Base-by-base conservation (phyloP, 371 early-diverging fungal species). In the Syncephalastrum monosporum region DNA sequence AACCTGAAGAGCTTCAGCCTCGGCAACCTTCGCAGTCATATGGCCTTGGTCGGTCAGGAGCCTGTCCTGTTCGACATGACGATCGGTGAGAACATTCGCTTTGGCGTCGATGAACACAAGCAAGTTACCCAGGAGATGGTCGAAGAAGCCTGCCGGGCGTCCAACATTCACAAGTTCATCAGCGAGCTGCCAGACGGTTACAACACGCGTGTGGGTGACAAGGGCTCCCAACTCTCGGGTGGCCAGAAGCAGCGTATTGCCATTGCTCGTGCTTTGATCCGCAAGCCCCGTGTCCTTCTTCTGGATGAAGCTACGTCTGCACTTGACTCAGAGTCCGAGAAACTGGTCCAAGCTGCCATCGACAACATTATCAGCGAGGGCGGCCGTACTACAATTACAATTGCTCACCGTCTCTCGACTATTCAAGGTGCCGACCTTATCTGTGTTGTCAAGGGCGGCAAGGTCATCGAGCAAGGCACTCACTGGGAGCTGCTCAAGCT, bases 251-350 rank as follows among this genome's bases (percentile, higher is more conserved):
- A 96, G 69, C 81, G 89, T 56, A 83, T 88, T 56, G 72, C 81
- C 17, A 69, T 77, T 61, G 69, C 90, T 13, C 79, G 68, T 61
- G 72, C 72, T 7, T 47, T 71, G 29, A 67, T 71, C 50, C 69
- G 72, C 4, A 65, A 68, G 15, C 72, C 68, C n/a, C 47, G 49
- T 7, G 59, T 66, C 6, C 57, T 69, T 12, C 83, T 99, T 33
- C 71, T 99, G 33, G 99, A 99, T 66, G 99, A 99, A 69, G 96
- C 99, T 0, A 99, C 99, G 1, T 90, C 92, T 4, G 96, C 97
- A 0, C 64, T 97, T 47, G 97, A 97, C 71, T 86, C 90, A 23
- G 87, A 92, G 63, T 87, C 90, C 44, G 99, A 99, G 71, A 86
- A 85, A 57, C 68, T 92, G 19, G 93, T 99, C 4, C 94, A 97